These are phyloP conservation scores for Kuraishia piskuri DNA, from an alignment of 805 yeast species.

Conservation along the genomic window DNA sequence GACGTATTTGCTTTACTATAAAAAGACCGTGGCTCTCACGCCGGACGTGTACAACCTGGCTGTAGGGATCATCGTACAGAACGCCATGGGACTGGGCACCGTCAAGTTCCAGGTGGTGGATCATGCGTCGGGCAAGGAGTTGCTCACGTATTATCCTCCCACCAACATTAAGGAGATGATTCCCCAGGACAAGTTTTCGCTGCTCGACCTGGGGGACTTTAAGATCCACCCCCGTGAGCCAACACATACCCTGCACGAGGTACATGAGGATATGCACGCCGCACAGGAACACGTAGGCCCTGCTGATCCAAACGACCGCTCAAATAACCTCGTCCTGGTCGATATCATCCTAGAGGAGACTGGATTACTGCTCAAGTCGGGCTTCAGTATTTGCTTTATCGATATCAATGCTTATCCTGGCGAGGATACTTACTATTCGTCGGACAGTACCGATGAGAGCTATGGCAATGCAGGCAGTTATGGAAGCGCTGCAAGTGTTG, in stretches of 20 bases:
- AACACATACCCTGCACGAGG: not conserved
- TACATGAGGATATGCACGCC: not conserved
- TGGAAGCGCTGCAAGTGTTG: not conserved
- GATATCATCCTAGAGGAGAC: constrained; percentile 47
- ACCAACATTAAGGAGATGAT: constrained; percentile 46
- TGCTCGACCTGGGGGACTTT: constrained; percentile 44
- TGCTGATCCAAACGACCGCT: not conserved
- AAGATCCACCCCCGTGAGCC: constrained; percentile 16
- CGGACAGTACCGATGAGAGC: constrained; percentile 31
- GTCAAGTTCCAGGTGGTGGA: constrained; percentile 40
- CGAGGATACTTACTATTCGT: constrained; percentile 22
- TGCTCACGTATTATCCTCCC: constrained; percentile 45
- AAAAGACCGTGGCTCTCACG: constrained; percentile 34
- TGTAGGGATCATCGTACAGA: constrained; percentile 43
- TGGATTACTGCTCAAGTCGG: constrained; percentile 44
- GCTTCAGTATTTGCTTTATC: constrained; percentile 31
- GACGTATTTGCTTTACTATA: constrained; percentile 38
- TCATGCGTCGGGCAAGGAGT: constrained; percentile 17
- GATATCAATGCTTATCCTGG: constrained; percentile 23
- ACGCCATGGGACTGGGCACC: constrained; percentile 50
- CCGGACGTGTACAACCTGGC: constrained; percentile 43
- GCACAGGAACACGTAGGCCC: not conserved
- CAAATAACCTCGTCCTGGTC: constrained; percentile 23
- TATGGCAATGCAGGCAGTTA: not conserved
- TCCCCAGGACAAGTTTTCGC: constrained; percentile 41